Evolutionary conservation across 768 basidiomycete genomes (phyloP).

Genomic region (Coprinellus micaceus): DNA sequence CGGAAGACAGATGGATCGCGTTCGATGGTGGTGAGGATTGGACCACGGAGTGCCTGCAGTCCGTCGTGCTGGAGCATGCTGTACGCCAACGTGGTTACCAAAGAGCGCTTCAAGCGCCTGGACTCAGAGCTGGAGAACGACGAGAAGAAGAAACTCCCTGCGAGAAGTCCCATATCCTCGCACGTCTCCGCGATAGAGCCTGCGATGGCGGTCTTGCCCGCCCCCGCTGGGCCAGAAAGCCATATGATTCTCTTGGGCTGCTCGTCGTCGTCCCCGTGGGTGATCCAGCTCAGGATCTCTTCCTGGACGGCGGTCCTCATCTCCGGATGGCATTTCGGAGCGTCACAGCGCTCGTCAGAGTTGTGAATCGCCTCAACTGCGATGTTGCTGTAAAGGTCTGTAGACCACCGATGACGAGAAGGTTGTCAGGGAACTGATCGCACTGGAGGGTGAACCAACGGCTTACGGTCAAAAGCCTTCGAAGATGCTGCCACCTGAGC

Average conservation of each 20-base stretch:
- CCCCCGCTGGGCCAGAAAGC: conserved; percentile 8
- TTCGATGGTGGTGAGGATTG: neutral
- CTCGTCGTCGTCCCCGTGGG: neutral
- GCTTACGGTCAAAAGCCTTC: no score
- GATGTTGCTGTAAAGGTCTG: no score
- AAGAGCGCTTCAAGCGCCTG: neutral
- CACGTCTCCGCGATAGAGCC: conserved; percentile 6
- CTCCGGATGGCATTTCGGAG: no score
- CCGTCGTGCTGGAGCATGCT: neutral
- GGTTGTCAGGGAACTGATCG: no score
- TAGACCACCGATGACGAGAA: no score
- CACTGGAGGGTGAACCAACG: no score
- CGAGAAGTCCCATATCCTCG: neutral
- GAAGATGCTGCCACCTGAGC: no score
- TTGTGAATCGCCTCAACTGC: neutral
- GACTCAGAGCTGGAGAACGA: neutral
- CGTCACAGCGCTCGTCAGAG: no score
- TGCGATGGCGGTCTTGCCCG: conserved; percentile 10
- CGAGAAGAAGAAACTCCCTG: conserved; percentile 12
- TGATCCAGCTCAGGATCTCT: no score
- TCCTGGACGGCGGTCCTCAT: no score
- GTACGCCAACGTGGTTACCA: neutral
- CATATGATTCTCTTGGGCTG: neutral
- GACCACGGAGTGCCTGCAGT: neutral
- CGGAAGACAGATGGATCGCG: neutral